These are phyloP conservation scores for Colletotrichum coccodes DNA, from an alignment of 2,329 filamentous ascomycete species.

Conservation along the genomic window DNA sequence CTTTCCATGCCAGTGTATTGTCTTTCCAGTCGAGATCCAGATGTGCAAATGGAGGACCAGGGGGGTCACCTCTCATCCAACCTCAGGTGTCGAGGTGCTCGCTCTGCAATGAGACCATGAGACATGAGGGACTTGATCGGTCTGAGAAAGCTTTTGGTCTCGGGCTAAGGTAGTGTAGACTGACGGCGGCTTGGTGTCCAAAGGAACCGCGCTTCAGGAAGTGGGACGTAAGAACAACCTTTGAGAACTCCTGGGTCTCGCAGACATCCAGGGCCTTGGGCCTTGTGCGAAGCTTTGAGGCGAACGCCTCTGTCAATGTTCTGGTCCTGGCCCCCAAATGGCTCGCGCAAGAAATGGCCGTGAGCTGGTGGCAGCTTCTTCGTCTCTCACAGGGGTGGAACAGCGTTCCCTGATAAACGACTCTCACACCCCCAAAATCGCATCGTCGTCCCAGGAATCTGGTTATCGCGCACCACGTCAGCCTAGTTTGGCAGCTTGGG, in stretches of 20 bases:
- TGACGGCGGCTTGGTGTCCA: not conserved
- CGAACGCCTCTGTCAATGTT: conserved; percentile 11
- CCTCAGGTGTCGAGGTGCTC: not conserved
- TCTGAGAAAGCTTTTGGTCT: not conserved
- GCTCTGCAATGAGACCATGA: conserved; percentile 2
- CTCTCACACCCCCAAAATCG: not conserved
- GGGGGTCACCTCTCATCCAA: not conserved
- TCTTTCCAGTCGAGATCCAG: no score
- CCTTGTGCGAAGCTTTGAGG: conserved; percentile 23
- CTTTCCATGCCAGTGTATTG: not conserved
- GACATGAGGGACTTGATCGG: not conserved
- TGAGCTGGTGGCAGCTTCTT: not conserved
- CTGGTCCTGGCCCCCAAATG: not conserved
- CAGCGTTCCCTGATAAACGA: not conserved
- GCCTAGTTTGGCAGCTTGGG: conserved; percentile 3
- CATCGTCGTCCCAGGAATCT: conserved; percentile 26
- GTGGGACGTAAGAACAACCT: not conserved
- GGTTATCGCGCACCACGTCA: conserved; percentile 25
- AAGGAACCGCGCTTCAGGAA: not conserved
- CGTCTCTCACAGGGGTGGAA: not conserved
- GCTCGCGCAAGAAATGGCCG: not conserved
- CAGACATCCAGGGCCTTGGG: not conserved
- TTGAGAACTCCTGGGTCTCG: not conserved
- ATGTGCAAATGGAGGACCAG: not conserved
- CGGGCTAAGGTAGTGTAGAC: not conserved